Evolutionary conservation across 2,329 filamentous ascomycete genomes (phyloP).

Genomic region (Aspergillus uvarum): DNA sequence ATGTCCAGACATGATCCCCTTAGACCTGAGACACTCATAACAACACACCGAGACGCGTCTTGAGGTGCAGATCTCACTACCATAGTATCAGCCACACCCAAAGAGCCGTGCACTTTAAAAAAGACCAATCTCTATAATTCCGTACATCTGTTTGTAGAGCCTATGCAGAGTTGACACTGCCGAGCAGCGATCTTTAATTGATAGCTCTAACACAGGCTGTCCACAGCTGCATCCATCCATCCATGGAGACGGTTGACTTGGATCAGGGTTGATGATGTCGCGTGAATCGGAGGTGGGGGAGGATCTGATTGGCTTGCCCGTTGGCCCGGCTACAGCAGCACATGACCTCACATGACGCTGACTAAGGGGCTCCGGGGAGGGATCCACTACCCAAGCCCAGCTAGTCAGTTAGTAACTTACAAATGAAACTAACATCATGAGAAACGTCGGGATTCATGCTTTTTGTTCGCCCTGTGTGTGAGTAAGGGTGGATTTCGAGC

Average conservation of each 20-base stretch:
- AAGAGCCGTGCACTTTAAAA: no score
- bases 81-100: no score
- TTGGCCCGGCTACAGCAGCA: slow-evolving; percentile 24
- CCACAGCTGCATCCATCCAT: no score
- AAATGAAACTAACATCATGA: slow-evolving; percentile 6
- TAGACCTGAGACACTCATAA: no score
- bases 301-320: slow-evolving; percentile 15
- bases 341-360: slow-evolving; percentile 22
- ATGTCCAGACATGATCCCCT: no score
- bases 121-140: no score
- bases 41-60: no score
- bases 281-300: background rate
- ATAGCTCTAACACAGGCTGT: no score
- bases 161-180: no score
- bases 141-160: no score
- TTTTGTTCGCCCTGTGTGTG: background rate
- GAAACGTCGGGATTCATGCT: slow-evolving; percentile 1
- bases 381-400: slow-evolving; percentile 8
- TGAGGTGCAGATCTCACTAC: no score
- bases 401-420: slow-evolving; percentile 3
- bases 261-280: slow-evolving; percentile 1
- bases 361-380: slow-evolving; percentile 14
- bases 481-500: background rate
- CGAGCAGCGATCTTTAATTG: no score
- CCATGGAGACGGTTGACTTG: background rate